These are phyloP conservation scores for Fusarium mexicanum DNA, from an alignment of 2,329 filamentous ascomycete species.

Conservation along the genomic window DNA sequence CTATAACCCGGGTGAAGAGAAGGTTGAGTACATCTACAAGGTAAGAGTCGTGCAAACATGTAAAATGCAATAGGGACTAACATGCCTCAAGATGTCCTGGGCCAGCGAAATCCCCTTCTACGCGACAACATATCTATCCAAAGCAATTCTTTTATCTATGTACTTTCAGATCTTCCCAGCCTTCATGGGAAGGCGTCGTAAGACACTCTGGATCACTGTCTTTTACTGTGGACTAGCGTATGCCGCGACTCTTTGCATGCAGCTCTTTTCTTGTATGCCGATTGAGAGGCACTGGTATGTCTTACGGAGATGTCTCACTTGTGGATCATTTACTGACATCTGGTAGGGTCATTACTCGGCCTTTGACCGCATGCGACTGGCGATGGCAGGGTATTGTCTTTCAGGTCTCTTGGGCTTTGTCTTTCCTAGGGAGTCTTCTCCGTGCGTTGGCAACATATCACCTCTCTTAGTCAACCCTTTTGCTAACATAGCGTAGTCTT, in stretches of 20 bases:
- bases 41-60: background rate
- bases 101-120: conserved; percentile 31
- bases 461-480: fast-evolving
- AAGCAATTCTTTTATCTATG: conserved; percentile 15
- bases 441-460: background rate
- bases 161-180: conserved; percentile 25
- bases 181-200: conserved; percentile 23
- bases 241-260: conserved; percentile 5
- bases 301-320: background rate
- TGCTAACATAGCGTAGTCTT: conserved; percentile 7
- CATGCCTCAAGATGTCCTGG: conserved; percentile 20
- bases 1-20: background rate
- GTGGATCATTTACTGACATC: background rate
- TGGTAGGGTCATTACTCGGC: conserved; percentile 12
- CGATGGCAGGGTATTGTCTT: conserved; percentile 23
- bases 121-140: conserved; percentile 22
- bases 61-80: background rate
- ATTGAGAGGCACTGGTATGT: conserved; percentile 28
- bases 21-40: conserved; percentile 31
- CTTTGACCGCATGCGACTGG: conserved; percentile 12
- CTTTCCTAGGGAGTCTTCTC: conserved; percentile 24
- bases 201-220: conserved; percentile 7
- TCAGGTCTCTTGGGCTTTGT: conserved; percentile 24
- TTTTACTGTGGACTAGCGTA: conserved; percentile 19
- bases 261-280: conserved; percentile 30